Base-by-base conservation (phyloP, 495 filamentous ascomycete genomes). In the Sabuloglossum arenarium region DNA sequence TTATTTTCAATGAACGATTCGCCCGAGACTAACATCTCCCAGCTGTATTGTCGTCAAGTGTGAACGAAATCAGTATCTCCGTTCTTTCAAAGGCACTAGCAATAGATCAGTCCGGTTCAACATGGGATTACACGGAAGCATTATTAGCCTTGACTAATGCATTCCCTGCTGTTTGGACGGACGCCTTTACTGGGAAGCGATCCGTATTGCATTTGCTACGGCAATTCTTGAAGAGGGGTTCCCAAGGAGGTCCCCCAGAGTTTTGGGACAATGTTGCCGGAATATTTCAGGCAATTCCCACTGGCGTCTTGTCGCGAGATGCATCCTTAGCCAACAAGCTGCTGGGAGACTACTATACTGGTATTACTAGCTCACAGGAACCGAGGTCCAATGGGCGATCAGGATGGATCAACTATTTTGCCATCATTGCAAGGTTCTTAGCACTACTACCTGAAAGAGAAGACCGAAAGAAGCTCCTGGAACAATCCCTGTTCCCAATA, bases 161-260 rank as follows among this genome's bases (percentile, higher is more conserved):
- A 23, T 73, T 78, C 30, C 84, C 89, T 1, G 72, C 80, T 16
- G 69, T 87, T 21, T 98, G 90, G 91, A 84, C 78, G 3, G 70
- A 75, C 0, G 70, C 79, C 34, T 84, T 84, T 62, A 71, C 66
- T 16, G 72, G 73, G 56, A 90, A 88, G 63, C 83, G 79, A 42
- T 70, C 81, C 27, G 73, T 81, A 0, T 68, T 79, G 0, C 74
- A 75, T 30, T 73, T 79, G 28, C 62, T 98, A 3, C 75, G 72
- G 31, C 71, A 77, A 21, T 93, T 93, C 61, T 70, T 96, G n/a
- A 78, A 82, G 56, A 80, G 80, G 61, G 91, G 93, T 47, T 93
- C 89, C 0, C 84, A 94, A 60, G 78, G 77, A 8, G 79, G 82
- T 11, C 67, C 77, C 1, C 66, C 72, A 1, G 75, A 75, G 4